phyloP scores from a whole-genome alignment of 2,329 filamentous ascomycete genomes.

The Colletotrichum sp. region DNA sequence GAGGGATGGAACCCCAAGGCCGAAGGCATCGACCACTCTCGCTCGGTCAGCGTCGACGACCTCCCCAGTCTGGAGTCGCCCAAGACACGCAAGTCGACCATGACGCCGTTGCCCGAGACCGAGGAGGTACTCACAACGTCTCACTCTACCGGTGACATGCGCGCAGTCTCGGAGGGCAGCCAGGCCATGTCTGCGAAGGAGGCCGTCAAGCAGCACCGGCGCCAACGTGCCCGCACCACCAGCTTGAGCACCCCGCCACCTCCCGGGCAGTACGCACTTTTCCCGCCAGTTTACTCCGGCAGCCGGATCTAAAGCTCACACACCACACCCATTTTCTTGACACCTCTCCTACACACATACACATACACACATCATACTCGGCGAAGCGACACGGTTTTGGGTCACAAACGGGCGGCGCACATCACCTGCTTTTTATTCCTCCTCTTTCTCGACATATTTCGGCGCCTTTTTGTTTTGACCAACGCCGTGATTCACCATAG shows the following conservation, averaged over 20 bases:
- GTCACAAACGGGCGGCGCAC: background rate
- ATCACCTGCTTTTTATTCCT: background rate
- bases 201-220: constrained; percentile 29
- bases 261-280: constrained; percentile 52
- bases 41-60: constrained; percentile 26
- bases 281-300: constrained; percentile 38
- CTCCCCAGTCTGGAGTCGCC: constrained; percentile 23
- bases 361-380: background rate
- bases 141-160: constrained; percentile 14
- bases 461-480: background rate
- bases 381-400: background rate
- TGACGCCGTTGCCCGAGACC: constrained; percentile 16
- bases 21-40: constrained; percentile 35
- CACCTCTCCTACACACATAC: background rate
- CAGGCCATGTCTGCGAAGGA: constrained; percentile 31
- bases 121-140: constrained; percentile 13
- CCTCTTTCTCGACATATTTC: background rate
- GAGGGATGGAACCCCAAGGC: constrained; percentile 27
- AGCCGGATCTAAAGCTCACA: constrained; percentile 33
- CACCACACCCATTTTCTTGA: background rate
- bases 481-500: constrained; percentile 1
- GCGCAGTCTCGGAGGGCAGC: background rate
- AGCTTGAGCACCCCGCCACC: constrained; percentile 49
- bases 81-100: constrained; percentile 2
- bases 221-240: constrained; percentile 50